phyloP scores from a whole-genome alignment of 257 asterid genomes.

The Marsdenia floribunda region DNA sequence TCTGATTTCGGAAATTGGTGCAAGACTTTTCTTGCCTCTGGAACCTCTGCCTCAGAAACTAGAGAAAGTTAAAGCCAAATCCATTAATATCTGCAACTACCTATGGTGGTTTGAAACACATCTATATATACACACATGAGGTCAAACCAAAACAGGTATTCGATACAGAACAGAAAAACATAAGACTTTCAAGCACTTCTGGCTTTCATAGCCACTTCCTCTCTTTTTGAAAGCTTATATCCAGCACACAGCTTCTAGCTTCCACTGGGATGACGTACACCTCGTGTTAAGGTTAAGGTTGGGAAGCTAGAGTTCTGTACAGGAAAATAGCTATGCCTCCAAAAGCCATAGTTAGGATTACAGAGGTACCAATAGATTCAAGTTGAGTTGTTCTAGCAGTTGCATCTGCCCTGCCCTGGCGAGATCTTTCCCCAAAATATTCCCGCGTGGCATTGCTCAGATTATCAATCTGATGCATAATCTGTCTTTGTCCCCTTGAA shows the following conservation, averaged over 20 bases:
- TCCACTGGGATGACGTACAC: neutral
- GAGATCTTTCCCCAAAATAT: constrained; percentile 47
- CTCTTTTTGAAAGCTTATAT: neutral
- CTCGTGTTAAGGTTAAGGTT: constrained; percentile 8
- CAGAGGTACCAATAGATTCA: constrained; percentile 45
- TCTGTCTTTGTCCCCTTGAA: constrained; percentile 77
- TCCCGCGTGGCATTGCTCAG: constrained; percentile 65
- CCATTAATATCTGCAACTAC: neutral
- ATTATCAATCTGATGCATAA: constrained; percentile 82
- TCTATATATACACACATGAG: neutral
- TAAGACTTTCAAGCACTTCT: neutral
- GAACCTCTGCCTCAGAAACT: neutral
- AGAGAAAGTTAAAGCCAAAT: neutral
- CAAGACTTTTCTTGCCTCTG: too few relatives aligned
- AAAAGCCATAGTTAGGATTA: constrained; percentile 60
- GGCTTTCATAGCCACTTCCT: neutral
- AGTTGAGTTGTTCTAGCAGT: constrained; percentile 24
- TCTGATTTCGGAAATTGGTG: too few relatives aligned
- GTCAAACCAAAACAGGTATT: neutral
- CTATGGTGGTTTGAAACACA: neutral
- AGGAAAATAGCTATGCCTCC: constrained; percentile 63
- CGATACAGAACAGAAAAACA: neutral
- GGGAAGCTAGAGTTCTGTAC: constrained; percentile 46
- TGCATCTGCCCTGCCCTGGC: constrained; percentile 37
- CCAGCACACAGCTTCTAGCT: neutral